Percentiles rank a stretch among this genome's conserved stretches.
phyloP scores from a whole-genome alignment of 2,329 filamentous ascomycete species.

The Colletotrichum sp. region DNA sequence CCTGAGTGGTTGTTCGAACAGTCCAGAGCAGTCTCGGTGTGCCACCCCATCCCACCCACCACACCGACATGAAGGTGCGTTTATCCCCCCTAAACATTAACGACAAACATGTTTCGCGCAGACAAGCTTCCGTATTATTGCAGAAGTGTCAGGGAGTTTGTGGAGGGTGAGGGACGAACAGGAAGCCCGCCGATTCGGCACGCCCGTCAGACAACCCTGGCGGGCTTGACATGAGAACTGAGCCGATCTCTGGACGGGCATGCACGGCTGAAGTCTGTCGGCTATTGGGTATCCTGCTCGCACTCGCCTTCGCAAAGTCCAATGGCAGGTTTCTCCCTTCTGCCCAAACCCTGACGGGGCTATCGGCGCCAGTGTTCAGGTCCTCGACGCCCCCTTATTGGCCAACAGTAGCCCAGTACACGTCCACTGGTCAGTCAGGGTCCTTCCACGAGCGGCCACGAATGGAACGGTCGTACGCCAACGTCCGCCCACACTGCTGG shows the following conservation, averaged over 20 bases:
- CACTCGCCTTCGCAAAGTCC: not conserved
- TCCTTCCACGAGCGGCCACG: not conserved
- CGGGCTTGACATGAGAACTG: not conserved
- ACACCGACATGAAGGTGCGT: not conserved
- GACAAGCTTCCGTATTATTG: not conserved
- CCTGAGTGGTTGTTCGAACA: not conserved
- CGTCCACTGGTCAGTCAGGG: not conserved
- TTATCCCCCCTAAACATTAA: not conserved
- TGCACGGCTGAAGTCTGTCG: not conserved
- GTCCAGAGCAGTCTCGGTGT: not conserved
- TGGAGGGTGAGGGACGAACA: not conserved
- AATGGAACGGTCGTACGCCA: not conserved
- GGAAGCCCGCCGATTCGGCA: not conserved
- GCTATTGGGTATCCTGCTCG: not conserved
- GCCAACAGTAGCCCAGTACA: not conserved
- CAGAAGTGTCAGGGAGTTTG: not conserved
- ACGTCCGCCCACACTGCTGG: not conserved
- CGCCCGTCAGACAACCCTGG: not conserved
- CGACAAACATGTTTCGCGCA: not conserved
- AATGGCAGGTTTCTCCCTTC: not conserved
- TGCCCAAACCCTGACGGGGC: not conserved
- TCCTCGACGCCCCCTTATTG: not conserved
- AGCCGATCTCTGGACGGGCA: not conserved
- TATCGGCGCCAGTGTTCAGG: not conserved
- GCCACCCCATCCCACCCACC: not conserved